phyloP scores from a whole-genome alignment of 192 early-diverging fungal genomes.

The Geranomyces variabilis region DNA sequence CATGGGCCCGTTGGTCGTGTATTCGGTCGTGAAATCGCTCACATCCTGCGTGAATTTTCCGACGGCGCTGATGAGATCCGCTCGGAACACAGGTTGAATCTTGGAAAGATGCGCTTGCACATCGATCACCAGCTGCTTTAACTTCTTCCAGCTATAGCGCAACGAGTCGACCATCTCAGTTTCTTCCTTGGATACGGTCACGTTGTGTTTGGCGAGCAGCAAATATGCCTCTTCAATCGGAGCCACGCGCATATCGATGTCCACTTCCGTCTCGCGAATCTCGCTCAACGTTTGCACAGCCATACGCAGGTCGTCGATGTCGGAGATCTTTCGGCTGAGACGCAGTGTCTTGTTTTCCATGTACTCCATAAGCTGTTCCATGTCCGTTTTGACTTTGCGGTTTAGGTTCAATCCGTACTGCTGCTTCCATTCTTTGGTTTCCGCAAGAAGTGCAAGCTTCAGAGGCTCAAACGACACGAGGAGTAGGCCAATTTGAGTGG shows the following conservation, averaged over 20 bases:
- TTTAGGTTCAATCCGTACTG: constrained; percentile 68
- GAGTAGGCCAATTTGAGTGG: constrained; percentile 65
- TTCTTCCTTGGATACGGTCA: constrained; percentile 65
- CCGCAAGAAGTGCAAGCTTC: constrained; percentile 62
- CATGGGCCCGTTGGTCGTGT: constrained; percentile 69
- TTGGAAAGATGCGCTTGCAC: constrained; percentile 62
- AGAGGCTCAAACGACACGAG: constrained; percentile 65
- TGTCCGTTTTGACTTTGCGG: constrained; percentile 65
- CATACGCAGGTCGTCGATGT: constrained; percentile 67
- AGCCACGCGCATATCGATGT: constrained; percentile 70
- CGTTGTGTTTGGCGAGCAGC: constrained; percentile 62
- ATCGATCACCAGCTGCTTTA: constrained; percentile 65
- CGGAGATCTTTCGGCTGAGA: constrained; percentile 61
- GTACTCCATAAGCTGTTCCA: constrained; percentile 71
- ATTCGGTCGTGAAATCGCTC: constrained; percentile 64
- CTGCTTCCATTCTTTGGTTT: constrained; percentile 73
- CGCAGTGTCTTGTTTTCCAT: constrained; percentile 65
- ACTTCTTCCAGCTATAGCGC: constrained; percentile 71
- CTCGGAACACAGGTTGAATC: constrained; percentile 68
- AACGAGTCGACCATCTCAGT: constrained; percentile 72
- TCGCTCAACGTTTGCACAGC: constrained; percentile 64
- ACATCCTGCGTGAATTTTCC: constrained; percentile 65
- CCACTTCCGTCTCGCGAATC: constrained; percentile 66
- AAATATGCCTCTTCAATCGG: constrained; percentile 70
- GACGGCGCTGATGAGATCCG: constrained; percentile 59